Evolutionary conservation across 1,139 yeast species (phyloP).

Genomic region (Hyphopichia fennica): DNA sequence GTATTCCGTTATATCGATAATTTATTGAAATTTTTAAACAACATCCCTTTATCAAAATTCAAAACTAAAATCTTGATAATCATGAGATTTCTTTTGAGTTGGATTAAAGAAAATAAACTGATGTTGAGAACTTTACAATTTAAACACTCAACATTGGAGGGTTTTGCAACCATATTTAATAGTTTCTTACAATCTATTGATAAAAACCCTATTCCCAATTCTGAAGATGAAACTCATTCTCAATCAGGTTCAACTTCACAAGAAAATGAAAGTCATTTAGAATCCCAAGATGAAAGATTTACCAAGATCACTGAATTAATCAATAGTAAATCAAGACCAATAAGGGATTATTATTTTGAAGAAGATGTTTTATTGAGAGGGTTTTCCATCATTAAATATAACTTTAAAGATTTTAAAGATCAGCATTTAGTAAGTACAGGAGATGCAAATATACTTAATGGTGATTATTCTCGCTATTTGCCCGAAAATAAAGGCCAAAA

Average conservation of each 20-base stretch:
- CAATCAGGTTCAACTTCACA: not conserved
- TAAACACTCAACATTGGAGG: conserved; percentile 25
- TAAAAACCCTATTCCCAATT: not conserved
- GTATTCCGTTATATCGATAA: conserved; percentile 34
- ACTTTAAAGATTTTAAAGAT: conserved; percentile 63
- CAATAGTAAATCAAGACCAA: conserved; percentile 21
- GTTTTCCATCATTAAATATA: conserved; percentile 52
- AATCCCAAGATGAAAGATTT: conserved; percentile 3
- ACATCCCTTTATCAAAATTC: conserved; percentile 19
- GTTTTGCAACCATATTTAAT: conserved; percentile 34
- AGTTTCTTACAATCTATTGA: conserved; percentile 16
- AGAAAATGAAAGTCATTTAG: not conserved
- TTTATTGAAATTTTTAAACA: conserved; percentile 21
- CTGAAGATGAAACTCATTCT: conserved; percentile 1
- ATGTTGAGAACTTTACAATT: conserved; percentile 39
- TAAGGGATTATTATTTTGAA: conserved; percentile 53
- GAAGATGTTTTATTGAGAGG: conserved; percentile 69
- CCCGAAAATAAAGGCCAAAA: not conserved
- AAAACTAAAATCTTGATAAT: conserved; percentile 16
- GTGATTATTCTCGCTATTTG: conserved; percentile 25
- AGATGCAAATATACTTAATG: conserved; percentile 32
- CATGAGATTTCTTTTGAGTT: conserved; percentile 52
- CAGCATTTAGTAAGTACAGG: conserved; percentile 34
- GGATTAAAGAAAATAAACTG: conserved; percentile 51
- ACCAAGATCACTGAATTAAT: conserved; percentile 10